Percentiles rank a stretch among this genome's conserved stretches.
phyloP scores from a whole-genome alignment of 139 green algal genomes.

The Picocystis salinarum region DNA sequence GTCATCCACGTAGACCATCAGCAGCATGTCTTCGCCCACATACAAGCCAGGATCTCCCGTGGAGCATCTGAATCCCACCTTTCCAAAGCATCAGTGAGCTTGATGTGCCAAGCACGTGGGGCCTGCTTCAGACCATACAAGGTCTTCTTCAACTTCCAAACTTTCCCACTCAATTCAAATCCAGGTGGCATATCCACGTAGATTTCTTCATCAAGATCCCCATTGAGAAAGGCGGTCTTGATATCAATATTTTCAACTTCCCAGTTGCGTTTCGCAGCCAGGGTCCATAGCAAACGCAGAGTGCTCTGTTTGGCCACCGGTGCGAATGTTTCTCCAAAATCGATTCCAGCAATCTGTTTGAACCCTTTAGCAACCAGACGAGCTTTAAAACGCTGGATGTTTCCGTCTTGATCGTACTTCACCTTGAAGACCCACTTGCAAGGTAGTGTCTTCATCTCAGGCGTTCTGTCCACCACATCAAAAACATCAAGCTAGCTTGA shows the following conservation, averaged over 20 bases:
- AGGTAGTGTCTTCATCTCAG: background rate
- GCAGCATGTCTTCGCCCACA: background rate
- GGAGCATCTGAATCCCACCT: background rate
- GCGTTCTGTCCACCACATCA: background rate
- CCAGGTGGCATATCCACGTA: conserved; percentile 2
- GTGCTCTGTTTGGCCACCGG: conserved; percentile 5
- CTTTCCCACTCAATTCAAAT: background rate
- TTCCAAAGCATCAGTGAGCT: background rate
- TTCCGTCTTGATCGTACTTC: background rate
- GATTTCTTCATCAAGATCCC: conserved; percentile 7
- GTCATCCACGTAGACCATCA: background rate
- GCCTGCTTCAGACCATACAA: conserved; percentile 3
- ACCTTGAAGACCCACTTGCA: conserved; percentile 3
- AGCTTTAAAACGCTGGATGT: conserved; percentile 5
- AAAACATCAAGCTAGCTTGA: no score
- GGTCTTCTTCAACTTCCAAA: conserved; percentile 1
- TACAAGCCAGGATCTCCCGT: no score
- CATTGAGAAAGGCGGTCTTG: conserved; percentile 11
- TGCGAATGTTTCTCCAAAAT: conserved; percentile 7
- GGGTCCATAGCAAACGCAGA: background rate
- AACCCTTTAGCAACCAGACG: conserved; percentile 7
- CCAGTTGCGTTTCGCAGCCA: background rate
- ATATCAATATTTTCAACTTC: conserved; percentile 9
- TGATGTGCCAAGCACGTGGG: conserved; percentile 1
- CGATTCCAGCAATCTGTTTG: background rate